Base-by-base conservation (phyloP, 129 eudicot species). In the Mikania micrantha region DNA sequence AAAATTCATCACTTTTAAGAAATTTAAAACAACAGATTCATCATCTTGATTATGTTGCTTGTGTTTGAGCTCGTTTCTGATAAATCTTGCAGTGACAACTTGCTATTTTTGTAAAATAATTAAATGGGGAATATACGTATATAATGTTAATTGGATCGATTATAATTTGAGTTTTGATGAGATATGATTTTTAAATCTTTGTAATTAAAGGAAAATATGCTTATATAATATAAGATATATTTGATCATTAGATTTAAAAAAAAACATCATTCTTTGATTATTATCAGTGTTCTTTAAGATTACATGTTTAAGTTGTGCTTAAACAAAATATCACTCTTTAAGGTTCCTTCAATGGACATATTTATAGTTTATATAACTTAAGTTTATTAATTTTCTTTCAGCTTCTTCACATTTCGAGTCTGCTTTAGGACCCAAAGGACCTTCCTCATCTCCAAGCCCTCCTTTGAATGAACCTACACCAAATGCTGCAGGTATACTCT, bases 401-500 rank as follows among this genome's bases (percentile, higher is more conserved):
- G 74, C 66, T 16, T 62, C 79, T 39, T 71, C 87, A 48, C 74
- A 76, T 35, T 32, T 38, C 40, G 70, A 13, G 66, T 31, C 85
- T 53, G 77, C 86, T 6, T 80, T 80, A 50, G 74, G 41, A 53
- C 88, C 94, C 27, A 68, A 80, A 78, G 71, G 72, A 49, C 85
- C 94, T 39, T 53, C 83, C 12, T 27, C 71, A 49, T 64, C 74
- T 68, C 85, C 85, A 28, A 57, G 64, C 38, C 65, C 69, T 71
- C 70, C 79, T 36, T 61, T 70, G 22, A 67, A 68, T 64, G 52
- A 61, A 40, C 74, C 75, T 49, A 79, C 80, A 17, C 80, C 82
- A 20, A 64, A 74, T 66, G 68, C 81, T 41, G 88, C 90, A 79
- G 97, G 97, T 91, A 91, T 58, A 34, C n/a, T n/a, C n/a, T n/a